Percentiles rank a stretch among this genome's conserved stretches.
Evolutionary conservation across 164 flowering plant genomes (phyloP).

Genomic region (Litsea cubeba): DNA sequence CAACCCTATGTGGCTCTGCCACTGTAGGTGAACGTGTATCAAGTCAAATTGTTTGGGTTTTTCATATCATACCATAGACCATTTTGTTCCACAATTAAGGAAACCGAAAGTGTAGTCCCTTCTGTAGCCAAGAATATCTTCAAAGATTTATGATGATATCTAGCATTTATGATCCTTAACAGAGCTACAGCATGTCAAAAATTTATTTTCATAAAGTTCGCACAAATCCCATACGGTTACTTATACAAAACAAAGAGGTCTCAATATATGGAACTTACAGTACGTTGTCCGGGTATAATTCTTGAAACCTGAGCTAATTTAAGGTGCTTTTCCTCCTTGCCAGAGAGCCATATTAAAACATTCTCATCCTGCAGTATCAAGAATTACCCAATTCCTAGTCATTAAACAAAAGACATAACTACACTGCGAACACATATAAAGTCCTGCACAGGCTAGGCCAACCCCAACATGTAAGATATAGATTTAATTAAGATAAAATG

Average conservation of each 20-base stretch:
- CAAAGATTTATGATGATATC: neutral
- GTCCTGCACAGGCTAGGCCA: neutral
- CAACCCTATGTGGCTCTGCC: too few relatives aligned
- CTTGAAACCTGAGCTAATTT: constrained; percentile 65
- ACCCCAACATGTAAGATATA: neutral
- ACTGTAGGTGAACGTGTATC: neutral
- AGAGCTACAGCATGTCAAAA: too few relatives aligned
- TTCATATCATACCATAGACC: neutral
- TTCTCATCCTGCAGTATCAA: constrained; percentile 66
- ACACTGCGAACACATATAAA: too few relatives aligned
- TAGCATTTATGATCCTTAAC: too few relatives aligned
- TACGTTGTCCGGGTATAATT: constrained; percentile 93
- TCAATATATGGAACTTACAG: constrained; percentile 50
- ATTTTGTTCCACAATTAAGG: neutral
- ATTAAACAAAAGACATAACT: neutral
- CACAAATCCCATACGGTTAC: too few relatives aligned
- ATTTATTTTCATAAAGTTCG: too few relatives aligned
- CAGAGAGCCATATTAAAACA: constrained; percentile 75
- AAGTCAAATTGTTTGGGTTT: neutral
- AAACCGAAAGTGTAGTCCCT: neutral
- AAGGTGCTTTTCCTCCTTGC: constrained; percentile 78
- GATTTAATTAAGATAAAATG: neutral
- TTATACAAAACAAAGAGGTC: neutral
- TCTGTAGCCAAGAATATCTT: neutral
- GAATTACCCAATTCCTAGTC: neutral